Base-by-base conservation (phyloP, 2,329 filamentous ascomycete species). In the Fusarium drepaniforme region DNA sequence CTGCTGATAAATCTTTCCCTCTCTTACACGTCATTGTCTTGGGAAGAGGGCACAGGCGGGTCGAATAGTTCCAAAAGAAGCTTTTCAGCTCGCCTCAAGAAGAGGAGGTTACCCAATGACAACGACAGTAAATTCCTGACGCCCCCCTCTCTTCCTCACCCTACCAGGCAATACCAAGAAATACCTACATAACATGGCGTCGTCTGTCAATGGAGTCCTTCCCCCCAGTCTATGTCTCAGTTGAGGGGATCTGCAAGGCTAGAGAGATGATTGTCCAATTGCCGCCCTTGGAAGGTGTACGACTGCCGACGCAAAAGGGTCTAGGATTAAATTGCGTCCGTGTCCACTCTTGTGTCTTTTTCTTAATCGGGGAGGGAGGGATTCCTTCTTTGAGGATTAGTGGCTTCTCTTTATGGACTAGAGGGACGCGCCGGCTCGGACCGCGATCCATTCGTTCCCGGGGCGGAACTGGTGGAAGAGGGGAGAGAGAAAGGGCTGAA, bases 1-100 rank as follows among this genome's bases (percentile, higher is more conserved):
- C 21, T 25, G 35, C 30, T 64, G 33, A 64, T 56, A 38, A 64
- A 64, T 64, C 44, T 37, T 4, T 30, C 28, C 11, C 11, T 9
- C 11, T 9, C 44, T 28, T 11, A 37, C 70, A 76, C 73, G 64
- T 75, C 73, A 76, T 64, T 63, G 49, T 70, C 40, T 71, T 51
- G 61, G 23, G 18, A 35, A 35, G 61, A 65, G 37, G 37, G 23
- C 63, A 35, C 25, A 58, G n/a, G 21, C 28, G 37, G 38, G 40
- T 33, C 28, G 30, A 18, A 30, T n/a, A 33, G 30, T 66, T 66
- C 73, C 73, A 42, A 76, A 75, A 64, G 49, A 57, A 66, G 73
- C 37, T 44, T 74, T 74, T 76, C 73, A 75, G 73, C 73, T 75
- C 57, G 65, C 65, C 57, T 44, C 65, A 25, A 42, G 21, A 28